Conservation (phyloP, 352 stramenopile genomes). For the Elongisporangium undulatum region DNA sequence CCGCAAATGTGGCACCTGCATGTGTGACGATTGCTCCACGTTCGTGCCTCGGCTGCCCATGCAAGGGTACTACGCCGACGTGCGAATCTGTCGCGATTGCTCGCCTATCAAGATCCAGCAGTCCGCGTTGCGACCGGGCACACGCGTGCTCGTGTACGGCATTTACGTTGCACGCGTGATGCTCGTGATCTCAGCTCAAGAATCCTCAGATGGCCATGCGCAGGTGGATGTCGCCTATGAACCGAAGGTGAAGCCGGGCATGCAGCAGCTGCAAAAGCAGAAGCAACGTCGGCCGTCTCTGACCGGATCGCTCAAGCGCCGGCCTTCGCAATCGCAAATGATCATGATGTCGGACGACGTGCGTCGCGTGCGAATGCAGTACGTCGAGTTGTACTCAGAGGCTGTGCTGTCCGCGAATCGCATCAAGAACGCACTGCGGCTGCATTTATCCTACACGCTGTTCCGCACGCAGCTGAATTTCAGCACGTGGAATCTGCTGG, state of each 20-base stretch:
- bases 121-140: constrained; percentile 58
- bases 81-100: constrained; percentile 82
- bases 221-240: constrained; percentile 62
- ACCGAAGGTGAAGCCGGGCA: constrained; percentile 16
- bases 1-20: constrained; percentile 78
- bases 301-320: neutral
- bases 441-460: constrained; percentile 67
- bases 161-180: constrained; percentile 58
- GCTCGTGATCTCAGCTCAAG: constrained; percentile 55
- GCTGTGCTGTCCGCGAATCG: constrained; percentile 72
- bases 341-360: constrained; percentile 20
- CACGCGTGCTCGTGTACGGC: constrained; percentile 74
- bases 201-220: constrained; percentile 44
- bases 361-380: constrained; percentile 49
- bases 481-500: constrained; percentile 80
- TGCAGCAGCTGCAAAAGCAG: constrained; percentile 1
- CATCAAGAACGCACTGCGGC: constrained; percentile 74
- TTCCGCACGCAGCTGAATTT: constrained; percentile 84
- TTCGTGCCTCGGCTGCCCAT: constrained; percentile 72
- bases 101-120: constrained; percentile 68
- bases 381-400: constrained; percentile 78
- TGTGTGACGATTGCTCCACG: constrained; percentile 82
- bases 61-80: constrained; percentile 78
- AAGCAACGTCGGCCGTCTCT: neutral
- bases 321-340: neutral